These are phyloP conservation scores for Hypoxylon sp. DNA, from an alignment of 2,329 filamentous ascomycete genomes.

Conservation along the genomic window DNA sequence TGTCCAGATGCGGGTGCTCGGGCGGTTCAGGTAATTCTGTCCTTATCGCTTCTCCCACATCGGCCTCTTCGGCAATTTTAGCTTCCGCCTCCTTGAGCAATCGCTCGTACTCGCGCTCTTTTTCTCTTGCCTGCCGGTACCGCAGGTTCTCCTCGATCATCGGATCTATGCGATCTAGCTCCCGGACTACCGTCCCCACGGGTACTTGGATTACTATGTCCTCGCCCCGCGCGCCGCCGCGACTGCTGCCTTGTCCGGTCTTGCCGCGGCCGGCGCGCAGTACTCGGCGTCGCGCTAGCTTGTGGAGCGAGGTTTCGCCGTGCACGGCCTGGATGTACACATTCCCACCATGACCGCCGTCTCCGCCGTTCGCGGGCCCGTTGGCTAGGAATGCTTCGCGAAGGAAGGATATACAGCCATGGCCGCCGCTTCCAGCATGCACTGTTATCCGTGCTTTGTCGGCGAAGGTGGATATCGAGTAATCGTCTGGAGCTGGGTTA, in stretches of 20 bases:
- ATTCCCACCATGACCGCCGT: constrained; percentile 91
- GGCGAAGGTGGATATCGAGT: constrained; percentile 84
- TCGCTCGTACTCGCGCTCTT: constrained; percentile 54
- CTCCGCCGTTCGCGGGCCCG: constrained; percentile 93
- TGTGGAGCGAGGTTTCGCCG: constrained; percentile 93
- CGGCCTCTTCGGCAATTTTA: constrained; percentile 58
- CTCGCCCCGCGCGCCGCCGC: constrained; percentile 83
- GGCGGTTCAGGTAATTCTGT: constrained; percentile 55
- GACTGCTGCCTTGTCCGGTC: constrained; percentile 81
- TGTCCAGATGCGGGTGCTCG: constrained; percentile 68
- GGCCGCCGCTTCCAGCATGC: constrained; percentile 84
- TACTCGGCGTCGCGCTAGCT: constrained; percentile 83
- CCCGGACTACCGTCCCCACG: constrained; percentile 90
- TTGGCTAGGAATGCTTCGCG: constrained; percentile 91
- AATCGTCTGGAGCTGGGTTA: constrained; percentile 87
- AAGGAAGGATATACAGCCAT: constrained; percentile 94
- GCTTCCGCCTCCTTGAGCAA: constrained; percentile 52
- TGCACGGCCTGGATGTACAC: constrained; percentile 94
- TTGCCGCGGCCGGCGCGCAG: constrained; percentile 82
- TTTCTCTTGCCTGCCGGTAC: constrained; percentile 59
- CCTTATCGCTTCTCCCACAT: constrained; percentile 38
- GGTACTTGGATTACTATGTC: constrained; percentile 92
- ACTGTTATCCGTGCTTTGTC: constrained; percentile 86
- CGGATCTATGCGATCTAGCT: constrained; percentile 84
- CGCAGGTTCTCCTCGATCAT: constrained; percentile 71